Percentiles rank a stretch among this genome's conserved stretches.
Evolutionary conservation across 805 yeast species (phyloP).

Genomic region (Wickerhamiella musiphila): DNA sequence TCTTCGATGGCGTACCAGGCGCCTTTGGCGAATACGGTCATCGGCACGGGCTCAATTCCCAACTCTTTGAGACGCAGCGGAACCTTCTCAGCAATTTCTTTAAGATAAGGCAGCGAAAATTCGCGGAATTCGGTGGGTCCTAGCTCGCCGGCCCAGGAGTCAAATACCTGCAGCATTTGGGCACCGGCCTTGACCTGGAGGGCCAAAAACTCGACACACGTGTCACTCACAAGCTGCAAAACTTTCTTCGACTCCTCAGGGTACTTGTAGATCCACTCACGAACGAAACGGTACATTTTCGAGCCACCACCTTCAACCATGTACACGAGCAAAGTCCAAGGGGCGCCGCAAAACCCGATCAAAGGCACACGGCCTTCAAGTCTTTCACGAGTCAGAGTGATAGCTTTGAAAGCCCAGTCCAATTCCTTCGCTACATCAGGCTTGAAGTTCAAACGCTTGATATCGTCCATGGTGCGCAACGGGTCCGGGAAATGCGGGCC

Average conservation of each 20-base stretch:
- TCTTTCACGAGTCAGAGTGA: slow-evolving; percentile 73
- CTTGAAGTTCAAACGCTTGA: slow-evolving; percentile 31
- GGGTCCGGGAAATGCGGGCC: slow-evolving; percentile 93
- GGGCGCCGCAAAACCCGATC: slow-evolving; percentile 92
- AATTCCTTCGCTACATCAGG: slow-evolving; percentile 59
- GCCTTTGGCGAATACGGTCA: slow-evolving; percentile 86
- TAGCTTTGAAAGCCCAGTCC: slow-evolving; percentile 92
- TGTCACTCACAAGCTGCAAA: slow-evolving; percentile 64
- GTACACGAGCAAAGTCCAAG: slow-evolving; percentile 92
- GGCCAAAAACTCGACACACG: slow-evolving; percentile 81
- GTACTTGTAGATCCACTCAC: slow-evolving; percentile 77
- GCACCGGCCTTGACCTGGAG: slow-evolving; percentile 96
- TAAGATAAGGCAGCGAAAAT: slow-evolving; percentile 76
- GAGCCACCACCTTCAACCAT: slow-evolving; percentile 98
- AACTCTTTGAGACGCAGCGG: slow-evolving; percentile 54
- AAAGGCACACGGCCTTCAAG: slow-evolving; percentile 84
- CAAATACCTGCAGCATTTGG: slow-evolving; percentile 92
- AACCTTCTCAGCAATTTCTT: slow-evolving; percentile 51
- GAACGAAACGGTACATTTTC: slow-evolving; percentile 74
- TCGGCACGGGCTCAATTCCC: slow-evolving; percentile 64
- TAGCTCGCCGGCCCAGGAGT: slow-evolving; percentile 95
- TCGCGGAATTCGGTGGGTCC: slow-evolving; percentile 79
- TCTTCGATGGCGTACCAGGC: slow-evolving; percentile 93
- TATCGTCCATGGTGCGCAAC: slow-evolving; percentile 53
- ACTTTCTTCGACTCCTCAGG: slow-evolving; percentile 55